Base-by-base conservation (phyloP, 139 green algal species). In the Coelastrella sp. region DNA sequence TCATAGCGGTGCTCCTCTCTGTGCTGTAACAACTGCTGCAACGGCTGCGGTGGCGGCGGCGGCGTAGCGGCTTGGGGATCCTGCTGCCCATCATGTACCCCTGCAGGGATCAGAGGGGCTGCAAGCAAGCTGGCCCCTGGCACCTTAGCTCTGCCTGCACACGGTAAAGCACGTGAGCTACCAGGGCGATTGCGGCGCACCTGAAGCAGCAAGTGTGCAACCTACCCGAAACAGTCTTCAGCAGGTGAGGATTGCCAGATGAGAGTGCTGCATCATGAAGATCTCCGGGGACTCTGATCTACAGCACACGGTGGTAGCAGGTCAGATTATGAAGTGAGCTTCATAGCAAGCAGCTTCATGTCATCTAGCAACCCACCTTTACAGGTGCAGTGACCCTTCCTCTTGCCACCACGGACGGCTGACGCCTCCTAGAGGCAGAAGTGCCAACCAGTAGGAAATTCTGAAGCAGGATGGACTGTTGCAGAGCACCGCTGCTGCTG, bases 241-340 rank as follows among this genome's bases (percentile, higher is more conserved):
- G n/a, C 14, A 94, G 84, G 15, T 74, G 24, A 0, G 9, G 6
- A 22, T 94, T 93, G 4, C 92, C 92, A n/a, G 90, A 93, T 7
- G 70, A 19, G 0, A 87, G 49, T 10, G 92, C 92, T 82, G 76
- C 25, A 61, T 91, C 82, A 80, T 91, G 89, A 5, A 94, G 76
- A 4, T 85, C 90, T n/a, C 89, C 92, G 7, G 92, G 92, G 0
- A 94, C 73, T 35, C 90, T 89, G n/a, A 93, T 90, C 91, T 93
- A 88, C 72, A 78, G 27, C 15, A 17, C 15, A 22, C 15, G 12
- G 12, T 17, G 63, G 15, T 14, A 22, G 0, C 63, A 72, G 63
- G 12, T 17, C 63, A 72, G 12, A 72, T 72, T 17, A 72, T 14
- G 22, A 78, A 24, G 70, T 25, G 70, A 19, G 70, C 20, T 35